Evolutionary conservation across 2,329 filamentous ascomycete species (phyloP), one percentile per base, ranked within the genome.

Genomic region (Apiospora malaysiana): DNA sequence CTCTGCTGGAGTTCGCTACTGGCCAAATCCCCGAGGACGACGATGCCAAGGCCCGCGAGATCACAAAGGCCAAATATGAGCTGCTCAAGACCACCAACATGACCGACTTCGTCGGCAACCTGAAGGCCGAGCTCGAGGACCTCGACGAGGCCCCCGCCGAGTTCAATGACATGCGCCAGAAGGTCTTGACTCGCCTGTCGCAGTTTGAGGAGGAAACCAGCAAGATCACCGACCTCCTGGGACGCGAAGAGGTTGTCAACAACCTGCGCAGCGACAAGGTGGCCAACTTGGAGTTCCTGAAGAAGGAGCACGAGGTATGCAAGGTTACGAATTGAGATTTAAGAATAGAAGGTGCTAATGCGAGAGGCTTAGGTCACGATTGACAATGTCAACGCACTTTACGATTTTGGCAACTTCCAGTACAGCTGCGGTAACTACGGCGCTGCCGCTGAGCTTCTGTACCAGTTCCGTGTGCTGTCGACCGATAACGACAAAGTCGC

Each of bases 401-500:
- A 95, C 85, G 94, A 98, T 79, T 97, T 94, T 79, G 96, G 96
- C 77, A 93, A 96, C 83, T 98, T 98, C 85, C 94, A 97, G 86
- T 99, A 98, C 87, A 95, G 94, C 86, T 98, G 95, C 82, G 96
- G 96, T 76, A 94, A 95, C 85, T 99, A 99, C 83, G 91, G 86
- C 70, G 92, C 93, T 77, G 95, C 96, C 43, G 92, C 94, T 74
- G 96, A 98, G 81, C 88, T 97, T 76, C 91, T 99, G 69, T 98
- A 98, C 86, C 94, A 97, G 82, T 99, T 98, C 91, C 93, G 96
- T 80, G 94, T 99, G 75, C 90, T 99, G 77, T 98, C 95, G 71
- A 99, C 95, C 78, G 96, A 99, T 83, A 97, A 97, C 85, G 96
- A 98, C 88, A 97, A 97, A 86, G 95, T 98, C 76, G 90, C 94